Percentiles rank a stretch among this genome's conserved stretches.
Evolutionary conservation across 192 early-diverging fungal genomes (phyloP).

Genomic region (Umbelopsis vinacea): DNA sequence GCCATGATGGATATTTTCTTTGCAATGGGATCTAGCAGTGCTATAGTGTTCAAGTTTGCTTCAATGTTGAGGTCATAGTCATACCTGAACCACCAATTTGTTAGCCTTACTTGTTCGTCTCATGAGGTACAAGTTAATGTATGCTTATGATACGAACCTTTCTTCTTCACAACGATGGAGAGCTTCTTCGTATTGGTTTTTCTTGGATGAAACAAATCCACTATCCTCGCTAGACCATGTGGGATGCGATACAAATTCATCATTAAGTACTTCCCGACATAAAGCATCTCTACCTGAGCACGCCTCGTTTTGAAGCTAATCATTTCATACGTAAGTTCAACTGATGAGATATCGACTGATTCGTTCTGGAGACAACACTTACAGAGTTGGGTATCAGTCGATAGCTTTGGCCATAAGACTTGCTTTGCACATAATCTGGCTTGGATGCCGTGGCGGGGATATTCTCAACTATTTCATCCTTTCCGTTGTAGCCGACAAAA

Average conservation of each 20-base stretch:
- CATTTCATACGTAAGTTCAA: not conserved
- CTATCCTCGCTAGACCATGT: slow-evolving; percentile 90
- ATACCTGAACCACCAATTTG: slow-evolving; percentile 40
- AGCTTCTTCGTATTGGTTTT: slow-evolving; percentile 92
- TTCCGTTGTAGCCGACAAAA: slow-evolving; percentile 82
- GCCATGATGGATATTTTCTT: slow-evolving; percentile 81
- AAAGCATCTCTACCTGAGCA: slow-evolving; percentile 95
- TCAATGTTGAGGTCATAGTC: slow-evolving; percentile 99
- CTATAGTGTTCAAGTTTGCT: slow-evolving; percentile 88
- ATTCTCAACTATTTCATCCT: slow-evolving; percentile 69
- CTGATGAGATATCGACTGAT: not conserved
- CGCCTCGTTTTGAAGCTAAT: slow-evolving; percentile 53
- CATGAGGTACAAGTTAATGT: not conserved
- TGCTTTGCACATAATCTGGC: slow-evolving; percentile 64
- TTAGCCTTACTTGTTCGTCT: not conserved
- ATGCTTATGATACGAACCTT: slow-evolving; percentile 58
- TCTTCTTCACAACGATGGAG: slow-evolving; percentile 97
- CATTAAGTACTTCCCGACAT: slow-evolving; percentile 94
- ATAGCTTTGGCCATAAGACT: slow-evolving; percentile 76
- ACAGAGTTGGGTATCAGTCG: slow-evolving; percentile 66
- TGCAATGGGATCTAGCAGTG: slow-evolving; percentile 87
- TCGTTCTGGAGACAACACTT: slow-evolving; percentile 26
- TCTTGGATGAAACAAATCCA: slow-evolving; percentile 89
- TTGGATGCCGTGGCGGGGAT: slow-evolving; percentile 62
- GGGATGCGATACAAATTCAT: slow-evolving; percentile 93